Percentiles rank a stretch among this genome's conserved stretches.
These are phyloP conservation scores for Penicillium sp. DNA, from an alignment of 2,329 filamentous ascomycete genomes.

Conservation along the genomic window DNA sequence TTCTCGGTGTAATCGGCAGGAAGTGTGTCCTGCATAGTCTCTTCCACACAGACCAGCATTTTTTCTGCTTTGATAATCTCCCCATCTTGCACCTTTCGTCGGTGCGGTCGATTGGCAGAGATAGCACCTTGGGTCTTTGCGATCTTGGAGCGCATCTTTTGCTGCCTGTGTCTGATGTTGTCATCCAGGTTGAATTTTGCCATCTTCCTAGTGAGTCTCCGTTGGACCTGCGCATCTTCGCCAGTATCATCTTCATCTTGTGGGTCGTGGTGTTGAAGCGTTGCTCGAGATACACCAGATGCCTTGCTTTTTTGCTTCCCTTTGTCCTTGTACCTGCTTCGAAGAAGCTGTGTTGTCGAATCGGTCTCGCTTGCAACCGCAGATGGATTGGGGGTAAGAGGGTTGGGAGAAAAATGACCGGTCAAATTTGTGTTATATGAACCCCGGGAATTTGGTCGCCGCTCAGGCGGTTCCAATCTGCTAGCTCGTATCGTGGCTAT, in stretches of 20 bases:
- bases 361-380: conserved; percentile 32
- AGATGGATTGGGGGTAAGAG: conserved; percentile 22
- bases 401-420: conserved; percentile 21
- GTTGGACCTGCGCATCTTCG: conserved; percentile 14
- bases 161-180: conserved; percentile 43
- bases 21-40: conserved; percentile 51
- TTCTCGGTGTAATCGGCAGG: conserved; percentile 65
- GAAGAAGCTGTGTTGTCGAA: conserved; percentile 38
- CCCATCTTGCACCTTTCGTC: conserved; percentile 52
- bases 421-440: conserved; percentile 20
- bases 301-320: conserved; percentile 17
- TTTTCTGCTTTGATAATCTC: conserved; percentile 67
- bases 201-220: conserved; percentile 34
- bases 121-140: conserved; percentile 39
- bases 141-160: conserved; percentile 41
- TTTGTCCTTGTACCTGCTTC: conserved; percentile 25
- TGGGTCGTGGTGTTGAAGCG: conserved; percentile 37
- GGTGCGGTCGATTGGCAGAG: conserved; percentile 34
- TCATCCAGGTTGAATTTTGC: conserved; percentile 49
- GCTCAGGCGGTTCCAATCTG: conserved; percentile 1
- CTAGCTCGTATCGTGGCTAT: conserved; percentile 17
- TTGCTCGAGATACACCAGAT: conserved; percentile 18
- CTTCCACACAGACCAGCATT: conserved; percentile 66
- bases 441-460: conserved; percentile 7
- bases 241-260: conserved; percentile 26